Percentiles rank a stretch among this genome's conserved stretches.
Conservation (phyloP, 129 eudicot genomes). For the Escallonia rubra region DNA sequence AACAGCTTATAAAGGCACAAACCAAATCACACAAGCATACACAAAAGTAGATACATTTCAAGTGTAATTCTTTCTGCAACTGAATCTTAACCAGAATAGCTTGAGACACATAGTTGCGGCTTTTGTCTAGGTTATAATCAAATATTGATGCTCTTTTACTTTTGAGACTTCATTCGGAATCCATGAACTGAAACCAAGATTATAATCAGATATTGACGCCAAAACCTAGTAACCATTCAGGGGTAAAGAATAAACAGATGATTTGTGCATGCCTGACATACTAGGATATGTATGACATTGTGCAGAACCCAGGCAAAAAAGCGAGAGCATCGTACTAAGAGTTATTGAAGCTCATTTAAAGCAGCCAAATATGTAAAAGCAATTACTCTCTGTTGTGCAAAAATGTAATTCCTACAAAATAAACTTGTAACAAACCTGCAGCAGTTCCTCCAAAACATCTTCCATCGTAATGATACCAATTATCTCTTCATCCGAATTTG, state of each 20-base stretch:
- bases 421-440: constrained; percentile 45
- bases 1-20: background rate
- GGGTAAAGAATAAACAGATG: background rate
- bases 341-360: background rate
- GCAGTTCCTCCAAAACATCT: constrained; percentile 68
- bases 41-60: background rate
- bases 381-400: background rate
- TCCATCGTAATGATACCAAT: constrained; percentile 88
- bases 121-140: too few species aligned
- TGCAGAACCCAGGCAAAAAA: background rate
- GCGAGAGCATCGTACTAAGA: too few species aligned
- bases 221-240: too few species aligned
- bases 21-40: background rate
- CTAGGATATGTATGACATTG: background rate
- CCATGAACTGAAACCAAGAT: background rate
- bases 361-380: background rate
- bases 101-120: too few species aligned
- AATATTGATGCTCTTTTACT: background rate
- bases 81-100: too few species aligned
- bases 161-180: background rate
- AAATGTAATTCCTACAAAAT: background rate
- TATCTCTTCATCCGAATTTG: constrained; percentile 51
- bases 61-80: too few species aligned
- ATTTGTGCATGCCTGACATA: background rate
- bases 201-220: background rate